A percentile compares a stretch with the other conserved stretches of the same genome.
phyloP scores from a whole-genome alignment of 2,329 filamentous ascomycete species.

The Ceratocystis huliohia region DNA sequence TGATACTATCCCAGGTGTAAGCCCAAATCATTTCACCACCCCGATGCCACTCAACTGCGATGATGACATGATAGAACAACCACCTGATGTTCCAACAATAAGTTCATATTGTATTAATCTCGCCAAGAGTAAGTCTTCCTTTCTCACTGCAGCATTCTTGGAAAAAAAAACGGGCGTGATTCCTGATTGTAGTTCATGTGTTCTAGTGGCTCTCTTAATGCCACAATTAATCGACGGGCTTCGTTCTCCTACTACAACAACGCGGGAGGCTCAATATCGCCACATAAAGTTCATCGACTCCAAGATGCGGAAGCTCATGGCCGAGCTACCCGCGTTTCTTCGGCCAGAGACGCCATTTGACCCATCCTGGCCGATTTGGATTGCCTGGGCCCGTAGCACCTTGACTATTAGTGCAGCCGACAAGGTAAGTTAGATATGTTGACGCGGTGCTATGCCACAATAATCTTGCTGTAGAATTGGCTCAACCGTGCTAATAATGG shows the following conservation, averaged over 20 bases:
- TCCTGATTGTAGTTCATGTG: background rate
- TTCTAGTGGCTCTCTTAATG: conserved; percentile 19
- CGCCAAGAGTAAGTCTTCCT: conserved; percentile 16
- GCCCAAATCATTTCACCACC: conserved; percentile 19
- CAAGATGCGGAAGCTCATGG: conserved; percentile 15
- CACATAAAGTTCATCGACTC: conserved; percentile 13
- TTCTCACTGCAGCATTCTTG: background rate
- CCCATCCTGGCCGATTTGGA: conserved; percentile 17
- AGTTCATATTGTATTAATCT: conserved; percentile 20
- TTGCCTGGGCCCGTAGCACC: conserved; percentile 19
- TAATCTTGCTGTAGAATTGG: no score
- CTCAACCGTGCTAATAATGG: background rate
- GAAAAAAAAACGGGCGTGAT: background rate
- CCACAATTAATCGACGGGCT: conserved; percentile 18
- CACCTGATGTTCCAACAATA: conserved; percentile 16
- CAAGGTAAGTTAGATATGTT: conserved; percentile 9
- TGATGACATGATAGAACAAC: conserved; percentile 19
- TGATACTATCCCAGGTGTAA: conserved; percentile 7
- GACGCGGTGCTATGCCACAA: background rate
- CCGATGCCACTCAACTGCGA: conserved; percentile 20
- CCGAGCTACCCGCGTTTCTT: conserved; percentile 13
- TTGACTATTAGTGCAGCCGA: conserved; percentile 20
- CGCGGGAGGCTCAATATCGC: conserved; percentile 17
- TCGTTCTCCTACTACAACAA: conserved; percentile 11
- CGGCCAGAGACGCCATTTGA: conserved; percentile 9